Evolutionary conservation across 2,329 filamentous ascomycete genomes (phyloP), one percentile per base, ranked within the genome.

Genomic region (Alternaria ethzedia): DNA sequence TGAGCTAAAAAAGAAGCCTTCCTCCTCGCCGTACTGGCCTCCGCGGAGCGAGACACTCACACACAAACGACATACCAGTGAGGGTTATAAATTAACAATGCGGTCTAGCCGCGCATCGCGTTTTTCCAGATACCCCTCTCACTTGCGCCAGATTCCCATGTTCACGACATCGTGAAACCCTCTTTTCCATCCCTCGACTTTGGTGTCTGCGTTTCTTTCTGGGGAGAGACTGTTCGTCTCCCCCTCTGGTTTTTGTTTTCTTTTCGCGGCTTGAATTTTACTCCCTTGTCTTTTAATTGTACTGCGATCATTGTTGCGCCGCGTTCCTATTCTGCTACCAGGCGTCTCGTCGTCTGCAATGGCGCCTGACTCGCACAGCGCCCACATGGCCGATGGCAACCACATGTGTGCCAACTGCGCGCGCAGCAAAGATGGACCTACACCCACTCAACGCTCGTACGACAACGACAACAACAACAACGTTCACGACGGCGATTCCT

Each of bases 61-160:
- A 13, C 30, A 36, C 56, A 30, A 28, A 44, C 41, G 46, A 47
- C 49, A 45, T 30, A 21, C 10, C 49, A 32, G 49, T 41, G 20
- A 36, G 49, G 41, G 28, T 49, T 63, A 50, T 63, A 63, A 63
- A 63, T 63, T 59, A 55, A 49, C 44, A 63, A 63, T 59, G 60
- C 60, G 60, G 55, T 63, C 60, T 63, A 63, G 60, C 50, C 60
- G 59, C 56, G 44, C 56, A 59, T 59, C 60, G 56, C 52, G 11
- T 45, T 54, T 44, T 63, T 49, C 32, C 12, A 59, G 52, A 63
- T 49, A 23, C 28, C 60, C 55, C 60, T 50, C 56, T 26, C 32
- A 21, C 54, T 32, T 50, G 49, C 55, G 55, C 23, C 60, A 59
- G 23, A 63, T 59, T 63, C 60, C 54, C 60, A 63, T 63, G 55